These are phyloP conservation scores for Castanopsis chinensis DNA, from an alignment of 306 rosid species.

Conservation along the genomic window DNA sequence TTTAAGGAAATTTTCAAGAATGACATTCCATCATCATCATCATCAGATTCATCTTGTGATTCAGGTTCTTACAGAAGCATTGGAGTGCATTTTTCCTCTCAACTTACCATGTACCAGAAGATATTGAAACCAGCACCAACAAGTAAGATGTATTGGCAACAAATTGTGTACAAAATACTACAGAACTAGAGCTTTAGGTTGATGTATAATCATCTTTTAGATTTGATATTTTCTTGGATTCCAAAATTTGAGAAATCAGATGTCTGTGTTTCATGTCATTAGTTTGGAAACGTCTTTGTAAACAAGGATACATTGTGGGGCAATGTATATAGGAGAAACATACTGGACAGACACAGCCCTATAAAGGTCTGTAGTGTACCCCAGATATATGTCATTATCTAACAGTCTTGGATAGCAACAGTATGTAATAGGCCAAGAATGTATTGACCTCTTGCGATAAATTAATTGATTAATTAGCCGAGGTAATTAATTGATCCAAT, in stretches of 20 bases:
- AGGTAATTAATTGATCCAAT: no score
- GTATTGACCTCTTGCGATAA: no score
- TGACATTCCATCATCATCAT: not conserved
- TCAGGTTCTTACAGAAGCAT: slow-evolving; percentile 69
- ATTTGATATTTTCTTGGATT: not conserved
- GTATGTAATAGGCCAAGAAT: no score
- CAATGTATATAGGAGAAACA: no score
- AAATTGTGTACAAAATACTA: slow-evolving; percentile 27
- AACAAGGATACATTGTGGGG: not conserved
- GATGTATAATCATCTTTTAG: not conserved
- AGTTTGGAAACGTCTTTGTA: not conserved
- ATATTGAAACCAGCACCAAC: slow-evolving; percentile 51
- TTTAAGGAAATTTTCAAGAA: not conserved
- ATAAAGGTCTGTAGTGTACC: no score
- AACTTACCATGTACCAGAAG: slow-evolving; percentile 59
- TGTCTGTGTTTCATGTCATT: not conserved
- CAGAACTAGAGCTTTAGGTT: not conserved
- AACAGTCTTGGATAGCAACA: no score
- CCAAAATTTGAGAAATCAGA: no score
- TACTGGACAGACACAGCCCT: no score
- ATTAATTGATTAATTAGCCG: no score
- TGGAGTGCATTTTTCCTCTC: slow-evolving; percentile 63
- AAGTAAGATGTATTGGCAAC: slow-evolving; percentile 28
- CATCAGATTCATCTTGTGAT: slow-evolving; percentile 8
- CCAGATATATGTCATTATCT: no score